Evolutionary conservation across 352 stramenopile species (phyloP).

Genomic region (Pythium sp.): DNA sequence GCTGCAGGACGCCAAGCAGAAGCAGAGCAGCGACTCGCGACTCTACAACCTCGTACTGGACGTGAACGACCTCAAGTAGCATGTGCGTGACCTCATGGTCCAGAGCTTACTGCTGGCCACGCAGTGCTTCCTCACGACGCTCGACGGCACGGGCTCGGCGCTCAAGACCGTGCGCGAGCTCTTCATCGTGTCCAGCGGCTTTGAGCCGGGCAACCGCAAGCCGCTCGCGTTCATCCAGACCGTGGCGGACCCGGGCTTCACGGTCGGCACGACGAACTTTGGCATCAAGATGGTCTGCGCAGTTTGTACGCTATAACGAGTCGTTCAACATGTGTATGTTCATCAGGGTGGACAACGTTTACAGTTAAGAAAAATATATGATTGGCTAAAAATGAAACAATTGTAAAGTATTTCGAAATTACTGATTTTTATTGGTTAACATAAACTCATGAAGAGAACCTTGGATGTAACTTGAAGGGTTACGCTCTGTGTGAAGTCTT

Average conservation of each 20-base stretch:
- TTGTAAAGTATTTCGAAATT: no score
- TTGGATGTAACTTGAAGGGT: no score
- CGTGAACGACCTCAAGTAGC: slow-evolving; percentile 29
- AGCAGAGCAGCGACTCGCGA: slow-evolving; percentile 7
- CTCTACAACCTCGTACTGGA: slow-evolving; percentile 30
- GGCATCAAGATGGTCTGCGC: slow-evolving; percentile 23
- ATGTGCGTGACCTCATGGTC: slow-evolving; percentile 3
- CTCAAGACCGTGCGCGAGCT: slow-evolving; percentile 16
- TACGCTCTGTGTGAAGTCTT: no score
- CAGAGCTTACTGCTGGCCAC: slow-evolving; percentile 1
- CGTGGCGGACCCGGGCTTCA: not conserved
- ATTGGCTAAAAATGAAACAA: no score
- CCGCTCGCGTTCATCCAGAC: not conserved
- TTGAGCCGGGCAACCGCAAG: slow-evolving; percentile 3
- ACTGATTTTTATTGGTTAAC: no score
- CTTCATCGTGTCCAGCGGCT: slow-evolving; percentile 14
- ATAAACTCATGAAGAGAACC: no score
- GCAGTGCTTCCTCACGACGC: not conserved
- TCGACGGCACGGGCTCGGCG: slow-evolving; percentile 9
- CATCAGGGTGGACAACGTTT: no score
- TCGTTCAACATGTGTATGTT: slow-evolving; percentile 13
- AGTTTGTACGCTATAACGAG: slow-evolving; percentile 24
- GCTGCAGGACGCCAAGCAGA: not conserved
- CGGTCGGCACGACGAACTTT: slow-evolving; percentile 12
- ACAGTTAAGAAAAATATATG: no score